Evolutionary conservation across 1,284 basidiomycete genomes (phyloP).

Genomic region (Ceratobasidium sp.): DNA sequence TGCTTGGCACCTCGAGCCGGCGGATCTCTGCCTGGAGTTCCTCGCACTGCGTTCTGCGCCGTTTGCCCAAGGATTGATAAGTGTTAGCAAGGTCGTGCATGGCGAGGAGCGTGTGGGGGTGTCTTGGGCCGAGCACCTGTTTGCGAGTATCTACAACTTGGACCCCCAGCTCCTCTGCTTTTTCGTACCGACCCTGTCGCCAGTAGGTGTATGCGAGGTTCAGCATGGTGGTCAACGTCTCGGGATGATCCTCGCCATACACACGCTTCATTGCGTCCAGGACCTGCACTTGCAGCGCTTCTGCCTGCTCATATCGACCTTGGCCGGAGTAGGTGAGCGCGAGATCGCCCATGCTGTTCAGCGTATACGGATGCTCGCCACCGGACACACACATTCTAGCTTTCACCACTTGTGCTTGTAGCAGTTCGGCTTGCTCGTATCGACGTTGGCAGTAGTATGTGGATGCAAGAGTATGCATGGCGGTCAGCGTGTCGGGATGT

Average conservation of each 20-base stretch:
- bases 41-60: too few relatives aligned
- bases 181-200: neutral
- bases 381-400: neutral
- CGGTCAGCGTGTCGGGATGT: neutral
- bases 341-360: neutral
- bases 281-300: neutral
- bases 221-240: neutral
- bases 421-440: neutral
- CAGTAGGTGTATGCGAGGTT: slow-evolving; percentile 6
- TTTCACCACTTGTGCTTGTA: neutral
- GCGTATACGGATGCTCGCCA: neutral
- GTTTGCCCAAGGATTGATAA: too few relatives aligned
- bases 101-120: too few relatives aligned
- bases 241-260: neutral
- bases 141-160: neutral
- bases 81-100: too few relatives aligned
- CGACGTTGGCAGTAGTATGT: slow-evolving; percentile 1
- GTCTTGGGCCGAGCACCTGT: too few relatives aligned
- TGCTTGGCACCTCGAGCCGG: too few relatives aligned
- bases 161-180: neutral
- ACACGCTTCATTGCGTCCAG: neutral
- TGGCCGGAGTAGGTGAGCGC: neutral
- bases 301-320: neutral
- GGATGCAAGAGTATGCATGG: slow-evolving; percentile 3
- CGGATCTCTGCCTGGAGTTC: too few relatives aligned